phyloP scores from a whole-genome alignment of 768 basidiomycete species.

The Hirschioporus abietinus region DNA sequence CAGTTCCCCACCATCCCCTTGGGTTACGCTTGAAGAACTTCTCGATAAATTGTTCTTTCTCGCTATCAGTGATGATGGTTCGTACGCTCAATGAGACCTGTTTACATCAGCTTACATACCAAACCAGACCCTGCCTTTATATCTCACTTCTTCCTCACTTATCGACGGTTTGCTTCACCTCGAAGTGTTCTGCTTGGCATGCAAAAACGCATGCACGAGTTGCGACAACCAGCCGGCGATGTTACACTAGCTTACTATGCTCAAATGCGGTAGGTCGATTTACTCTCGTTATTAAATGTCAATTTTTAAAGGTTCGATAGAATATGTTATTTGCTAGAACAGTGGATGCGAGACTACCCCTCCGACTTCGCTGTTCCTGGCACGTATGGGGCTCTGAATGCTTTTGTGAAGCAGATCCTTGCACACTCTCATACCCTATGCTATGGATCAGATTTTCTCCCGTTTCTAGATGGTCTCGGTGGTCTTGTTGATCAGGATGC shows the following conservation, averaged over 20 bases:
- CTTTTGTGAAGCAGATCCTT: conserved; percentile 73
- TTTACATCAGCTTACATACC: conserved; percentile 6
- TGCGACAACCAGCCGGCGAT: conserved; percentile 68
- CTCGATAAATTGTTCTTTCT: conserved; percentile 79
- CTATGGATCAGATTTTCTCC: conserved; percentile 79
- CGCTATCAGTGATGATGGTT: conserved; percentile 81
- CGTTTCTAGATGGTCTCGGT: conserved; percentile 68
- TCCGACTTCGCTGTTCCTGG: conserved; percentile 77
- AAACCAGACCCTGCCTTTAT: conserved; percentile 67
- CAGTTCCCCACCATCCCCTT: conserved; percentile 58
- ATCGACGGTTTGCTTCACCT: conserved; percentile 77
- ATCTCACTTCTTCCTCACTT: conserved; percentile 77
- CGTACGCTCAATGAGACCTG: conserved; percentile 13
- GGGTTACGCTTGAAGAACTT: conserved; percentile 72
- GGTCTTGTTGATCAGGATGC: conserved; percentile 61
- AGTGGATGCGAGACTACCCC: conserved; percentile 73
- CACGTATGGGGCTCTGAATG: conserved; percentile 64
- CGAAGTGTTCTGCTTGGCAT: conserved; percentile 77
- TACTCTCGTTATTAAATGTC: conserved; percentile 5
- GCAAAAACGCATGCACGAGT: conserved; percentile 79
- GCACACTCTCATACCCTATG: conserved; percentile 79
- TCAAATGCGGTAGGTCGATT: conserved; percentile 65
- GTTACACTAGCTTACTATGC: conserved; percentile 85
- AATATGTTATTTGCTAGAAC: conserved; percentile 73
- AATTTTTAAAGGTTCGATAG: conserved; percentile 30